Evolutionary conservation across 306 rosid genomes (phyloP).

Genomic region (Mucuna pruriens): DNA sequence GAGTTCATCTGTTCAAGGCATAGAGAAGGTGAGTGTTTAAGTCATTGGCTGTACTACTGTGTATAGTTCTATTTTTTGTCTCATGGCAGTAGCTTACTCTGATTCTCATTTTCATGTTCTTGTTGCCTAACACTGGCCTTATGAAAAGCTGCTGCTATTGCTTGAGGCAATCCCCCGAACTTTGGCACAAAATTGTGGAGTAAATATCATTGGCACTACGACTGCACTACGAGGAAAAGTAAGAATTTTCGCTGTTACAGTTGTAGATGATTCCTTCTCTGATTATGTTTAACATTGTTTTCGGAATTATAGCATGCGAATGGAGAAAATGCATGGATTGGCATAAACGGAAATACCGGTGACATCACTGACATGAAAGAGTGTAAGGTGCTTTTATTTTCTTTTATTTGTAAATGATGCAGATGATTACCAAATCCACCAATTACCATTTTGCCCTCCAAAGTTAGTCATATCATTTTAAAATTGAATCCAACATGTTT

Average conservation of each 20-base stretch:
- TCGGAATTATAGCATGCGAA: slow-evolving; percentile 59
- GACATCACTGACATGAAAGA: slow-evolving; percentile 73
- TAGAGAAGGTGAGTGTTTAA: slow-evolving; percentile 59
- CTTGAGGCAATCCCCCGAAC: slow-evolving; percentile 86
- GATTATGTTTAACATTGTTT: neutral
- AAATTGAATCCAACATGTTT: neutral
- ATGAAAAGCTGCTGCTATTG: slow-evolving; percentile 79
- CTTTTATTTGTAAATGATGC: neutral
- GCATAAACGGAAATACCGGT: slow-evolving; percentile 78
- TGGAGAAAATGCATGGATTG: slow-evolving; percentile 80
- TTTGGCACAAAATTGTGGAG: slow-evolving; percentile 82
- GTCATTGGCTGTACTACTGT: neutral
- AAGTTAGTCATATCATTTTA: neutral
- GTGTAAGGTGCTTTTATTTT: slow-evolving; percentile 54
- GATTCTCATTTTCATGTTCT: neutral
- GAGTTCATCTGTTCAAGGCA: slow-evolving; percentile 76
- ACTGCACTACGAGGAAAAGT: slow-evolving; percentile 80
- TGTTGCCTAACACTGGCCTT: slow-evolving; percentile 65
- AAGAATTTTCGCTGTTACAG: neutral
- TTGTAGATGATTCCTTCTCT: neutral
- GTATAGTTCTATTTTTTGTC: neutral
- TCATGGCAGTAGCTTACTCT: neutral
- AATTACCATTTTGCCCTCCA: neutral
- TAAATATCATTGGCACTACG: slow-evolving; percentile 75
- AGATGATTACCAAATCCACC: neutral